Conservation (phyloP, 2,329 filamentous ascomycete genomes). For the Aurifilum marmelostoma region DNA sequence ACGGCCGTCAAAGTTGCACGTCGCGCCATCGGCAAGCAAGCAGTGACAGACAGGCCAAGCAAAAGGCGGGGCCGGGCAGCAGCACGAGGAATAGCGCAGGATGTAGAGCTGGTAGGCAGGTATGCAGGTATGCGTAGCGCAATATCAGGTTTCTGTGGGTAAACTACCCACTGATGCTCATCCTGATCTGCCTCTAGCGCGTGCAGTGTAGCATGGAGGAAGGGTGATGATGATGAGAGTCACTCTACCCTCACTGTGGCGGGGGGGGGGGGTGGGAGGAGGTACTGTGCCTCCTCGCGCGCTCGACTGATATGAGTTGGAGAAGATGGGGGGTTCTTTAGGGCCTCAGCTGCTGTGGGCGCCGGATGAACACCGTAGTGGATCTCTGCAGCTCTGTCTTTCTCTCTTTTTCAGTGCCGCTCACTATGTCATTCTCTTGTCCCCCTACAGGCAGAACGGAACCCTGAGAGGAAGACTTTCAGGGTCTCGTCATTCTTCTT, state of each 20-base stretch:
- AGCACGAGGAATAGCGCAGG: slow-evolving; percentile 18
- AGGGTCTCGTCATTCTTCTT: neutral
- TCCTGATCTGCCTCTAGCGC: slow-evolving; percentile 13
- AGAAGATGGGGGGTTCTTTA: neutral
- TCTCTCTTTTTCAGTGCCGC: no score
- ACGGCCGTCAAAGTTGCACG: neutral
- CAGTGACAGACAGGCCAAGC: neutral
- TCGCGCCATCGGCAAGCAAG: neutral
- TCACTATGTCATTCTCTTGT: neutral
- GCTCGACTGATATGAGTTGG: neutral
- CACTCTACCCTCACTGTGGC: neutral
- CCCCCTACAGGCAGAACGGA: neutral
- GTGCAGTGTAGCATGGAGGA: neutral
- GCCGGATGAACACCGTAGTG: neutral
- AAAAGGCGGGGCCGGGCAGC: neutral
- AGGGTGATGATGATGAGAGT: neutral
- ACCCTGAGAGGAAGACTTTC: neutral
- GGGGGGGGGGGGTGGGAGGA: neutral
- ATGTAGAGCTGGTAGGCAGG: neutral
- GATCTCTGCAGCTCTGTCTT: neutral
- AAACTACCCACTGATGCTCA: slow-evolving; percentile 1
- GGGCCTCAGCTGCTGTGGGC: neutral
- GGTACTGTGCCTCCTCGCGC: neutral
- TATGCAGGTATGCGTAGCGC: neutral
- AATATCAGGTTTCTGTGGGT: slow-evolving; percentile 12